Evolutionary conservation across 495 filamentous ascomycete species (phyloP), one percentile per base, ranked within the genome.

Genomic region (Penicillium canariense): DNA sequence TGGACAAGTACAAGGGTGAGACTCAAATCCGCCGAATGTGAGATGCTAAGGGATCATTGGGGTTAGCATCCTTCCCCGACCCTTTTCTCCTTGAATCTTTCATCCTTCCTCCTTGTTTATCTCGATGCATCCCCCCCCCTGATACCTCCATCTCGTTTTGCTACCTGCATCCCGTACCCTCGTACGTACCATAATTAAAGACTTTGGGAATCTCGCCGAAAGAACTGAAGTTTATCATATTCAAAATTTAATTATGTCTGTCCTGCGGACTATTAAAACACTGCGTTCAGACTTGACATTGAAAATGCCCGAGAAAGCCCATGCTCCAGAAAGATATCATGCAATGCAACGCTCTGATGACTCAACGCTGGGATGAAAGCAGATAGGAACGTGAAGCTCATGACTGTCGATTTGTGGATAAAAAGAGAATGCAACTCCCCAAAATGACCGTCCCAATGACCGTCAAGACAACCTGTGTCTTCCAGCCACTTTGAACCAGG

Each of bases 401-500:
- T 22, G 15, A 39, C 45, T 58, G 53, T n/a, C 62, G 66, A 60
- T 82, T 76, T 9, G 81, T 85, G n/a, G 77, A 75, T 52, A 86
- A 60, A 53, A 87, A 84, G 54, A 87, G 58, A n/a, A 86, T 70
- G 62, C 90, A 96, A 39, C 89, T 85, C 14, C 83, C 90, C 27
- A 96, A 74, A 57, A 97, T 97, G 7, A 81, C 84, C 18, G 80
- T 71, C n/a, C 90, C 85, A 15, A 96, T 83, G 10, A 89, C 72
- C 0, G 82, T 84, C 69, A 96, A 86, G 20, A 91, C 74, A 20
- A 83, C 65, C 68, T 96, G 91, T 31, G 94, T 97, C 73, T 91
- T 96, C 86, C 88, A 93, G 28, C 94, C 94, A 44, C 84, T 89
- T 72, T 98, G 94, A 31, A 97, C 94, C 51, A 98, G 77, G 0